Percentiles rank a stretch among this genome's conserved stretches.
These are phyloP conservation scores for Taphrina flavorubra DNA, from an alignment of 1,139 yeast species.

Conservation along the genomic window DNA sequence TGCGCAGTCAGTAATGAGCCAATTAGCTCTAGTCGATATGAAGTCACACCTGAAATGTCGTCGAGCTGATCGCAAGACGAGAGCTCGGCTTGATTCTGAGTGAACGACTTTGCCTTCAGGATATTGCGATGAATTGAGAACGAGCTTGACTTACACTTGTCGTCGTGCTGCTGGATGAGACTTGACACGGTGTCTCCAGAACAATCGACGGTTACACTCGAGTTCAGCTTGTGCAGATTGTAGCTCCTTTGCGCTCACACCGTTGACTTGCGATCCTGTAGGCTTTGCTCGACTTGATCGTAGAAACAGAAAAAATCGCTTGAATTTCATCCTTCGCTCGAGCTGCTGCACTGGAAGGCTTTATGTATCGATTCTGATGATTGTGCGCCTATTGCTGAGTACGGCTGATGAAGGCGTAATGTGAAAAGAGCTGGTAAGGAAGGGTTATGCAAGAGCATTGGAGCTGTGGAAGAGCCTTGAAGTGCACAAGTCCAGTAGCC, in stretches of 20 bases:
- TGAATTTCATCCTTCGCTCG: neutral
- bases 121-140: neutral
- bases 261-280: neutral
- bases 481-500: too few relatives aligned
- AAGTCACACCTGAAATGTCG: neutral
- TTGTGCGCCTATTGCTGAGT: too few relatives aligned
- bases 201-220: neutral
- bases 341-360: too few relatives aligned
- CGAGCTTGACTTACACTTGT: neutral
- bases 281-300: neutral
- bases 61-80: neutral
- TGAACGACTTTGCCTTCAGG: neutral
- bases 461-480: too few relatives aligned
- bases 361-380: too few relatives aligned
- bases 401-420: too few relatives aligned
- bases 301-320: neutral
- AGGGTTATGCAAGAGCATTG: too few relatives aligned
- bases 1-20: neutral
- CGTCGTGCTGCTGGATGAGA: constrained; percentile 2
- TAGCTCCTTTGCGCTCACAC: neutral
- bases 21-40: too few relatives aligned
- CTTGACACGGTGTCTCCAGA: constrained; percentile 13
- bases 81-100: neutral
- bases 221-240: constrained; percentile 11
- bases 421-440: too few relatives aligned